Evolutionary conservation across 73 alveolate genomes (phyloP).

Genomic region (Diophrys sp.): DNA sequence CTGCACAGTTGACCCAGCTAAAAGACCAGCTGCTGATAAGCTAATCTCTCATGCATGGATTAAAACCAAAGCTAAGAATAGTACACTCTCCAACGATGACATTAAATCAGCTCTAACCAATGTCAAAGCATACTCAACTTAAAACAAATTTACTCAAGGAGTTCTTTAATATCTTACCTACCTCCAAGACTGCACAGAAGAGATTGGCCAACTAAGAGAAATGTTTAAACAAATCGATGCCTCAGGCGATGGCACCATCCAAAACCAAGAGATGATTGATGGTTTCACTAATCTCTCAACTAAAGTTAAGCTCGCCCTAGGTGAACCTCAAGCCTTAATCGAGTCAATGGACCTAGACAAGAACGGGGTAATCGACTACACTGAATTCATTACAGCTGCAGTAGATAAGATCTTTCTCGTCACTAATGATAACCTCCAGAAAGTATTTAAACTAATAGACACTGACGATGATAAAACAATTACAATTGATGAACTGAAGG

Average conservation of each 20-base stretch:
- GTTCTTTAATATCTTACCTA: background rate
- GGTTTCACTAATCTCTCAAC: conserved; percentile 1
- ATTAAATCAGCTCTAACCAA: background rate
- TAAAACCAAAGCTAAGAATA: conserved; percentile 6
- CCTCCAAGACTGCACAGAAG: background rate
- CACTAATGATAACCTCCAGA: conserved; percentile 54
- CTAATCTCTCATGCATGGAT: conserved; percentile 64
- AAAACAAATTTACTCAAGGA: background rate
- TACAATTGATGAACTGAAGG: conserved; percentile 63
- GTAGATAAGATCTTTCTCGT: conserved; percentile 57
- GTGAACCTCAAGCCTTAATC: conserved; percentile 20
- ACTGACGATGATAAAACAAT: conserved; percentile 70
- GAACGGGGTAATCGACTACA: conserved; percentile 65
- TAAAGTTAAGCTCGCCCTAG: background rate
- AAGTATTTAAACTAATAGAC: conserved; percentile 74
- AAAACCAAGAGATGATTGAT: conserved; percentile 2
- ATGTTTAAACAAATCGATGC: background rate
- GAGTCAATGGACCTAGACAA: conserved; percentile 35
- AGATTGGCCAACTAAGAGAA: background rate
- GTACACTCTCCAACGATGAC: background rate
- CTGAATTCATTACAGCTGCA: conserved; percentile 73
- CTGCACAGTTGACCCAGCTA: conserved; percentile 16
- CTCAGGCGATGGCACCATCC: conserved; percentile 1
- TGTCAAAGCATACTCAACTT: background rate
- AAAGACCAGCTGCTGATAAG: conserved; percentile 46